Base-by-base conservation (phyloP, 208 protist species). In the Trypanosoma avium region DNA sequence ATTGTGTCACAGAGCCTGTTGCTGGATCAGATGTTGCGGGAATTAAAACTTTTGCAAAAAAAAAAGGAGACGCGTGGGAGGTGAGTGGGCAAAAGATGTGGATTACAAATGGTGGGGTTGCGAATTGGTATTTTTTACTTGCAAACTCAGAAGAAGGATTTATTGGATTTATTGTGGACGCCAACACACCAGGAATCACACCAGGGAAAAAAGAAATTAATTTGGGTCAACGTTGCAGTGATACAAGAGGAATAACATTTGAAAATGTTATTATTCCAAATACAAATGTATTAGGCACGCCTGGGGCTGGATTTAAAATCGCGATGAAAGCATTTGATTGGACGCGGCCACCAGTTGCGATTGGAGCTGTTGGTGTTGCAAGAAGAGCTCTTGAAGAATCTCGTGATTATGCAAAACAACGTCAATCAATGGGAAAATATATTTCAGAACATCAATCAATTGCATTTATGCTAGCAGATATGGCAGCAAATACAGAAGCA, bases 21-120 rank as follows among this genome's bases (percentile, higher is more conserved):
- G 88, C 90, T 0, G 90, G 93, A 21, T 95, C 90, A 0, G 93
- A 97, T 58, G 90, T 96, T 5, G 77, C 85, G 0, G 90, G 87
- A 17, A 79, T 94, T 65, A 90, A 92, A 77, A 96, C 88, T 13
- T 76, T 66, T 27, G 93, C 90, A 5, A 82, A 77, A 77, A 94
- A 91, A 72, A 79, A 95, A 71, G 88, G 88, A 26, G 84, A 94
- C 55, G 75, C 83, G 68, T 97, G 82, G 77, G 75, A 97, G 1
- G 72, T 97, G 60, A 96, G 96, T 79, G 94, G 94, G 7, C 60
- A 75, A 47, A 97, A 97, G 77, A 97, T 97, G 94, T 97, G 94
- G 94, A 97, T 97, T 73, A 97, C 94, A 29, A 96, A 96, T 71
- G 94, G 88, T 40, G 89, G 90, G 7, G 83, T 94, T 8, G 91